Evolutionary conservation across 2,329 filamentous ascomycete species (phyloP).

Genomic region (Dactylellina sp.): DNA sequence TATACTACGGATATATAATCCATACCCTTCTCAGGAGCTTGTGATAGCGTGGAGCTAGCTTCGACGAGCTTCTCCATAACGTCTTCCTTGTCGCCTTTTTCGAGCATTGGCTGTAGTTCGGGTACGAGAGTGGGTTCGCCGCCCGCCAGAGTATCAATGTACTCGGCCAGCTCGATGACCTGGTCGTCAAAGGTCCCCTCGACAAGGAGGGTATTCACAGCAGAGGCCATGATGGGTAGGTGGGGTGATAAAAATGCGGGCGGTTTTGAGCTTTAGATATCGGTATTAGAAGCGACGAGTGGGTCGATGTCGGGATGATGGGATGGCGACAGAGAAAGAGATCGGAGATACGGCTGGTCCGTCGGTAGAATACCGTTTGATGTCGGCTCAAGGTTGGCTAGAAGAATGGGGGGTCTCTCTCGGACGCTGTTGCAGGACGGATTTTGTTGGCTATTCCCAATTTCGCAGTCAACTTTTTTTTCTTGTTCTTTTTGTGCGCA

Average conservation of each 20-base stretch:
- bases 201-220: slow-evolving; percentile 71
- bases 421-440: slow-evolving; percentile 24
- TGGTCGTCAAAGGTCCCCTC: slow-evolving; percentile 86
- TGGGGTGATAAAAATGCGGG: slow-evolving; percentile 11
- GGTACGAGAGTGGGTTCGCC: slow-evolving; percentile 69
- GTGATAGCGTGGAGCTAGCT: slow-evolving; percentile 80
- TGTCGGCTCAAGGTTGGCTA: slow-evolving; percentile 27
- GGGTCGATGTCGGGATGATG: neutral
- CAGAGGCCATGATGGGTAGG: slow-evolving; percentile 61
- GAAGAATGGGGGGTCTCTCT: slow-evolving; percentile 13
- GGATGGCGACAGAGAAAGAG: neutral
- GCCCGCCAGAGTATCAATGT: slow-evolving; percentile 83
- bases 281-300: neutral
- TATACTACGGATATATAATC: too few relatives aligned
- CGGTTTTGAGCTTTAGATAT: slow-evolving; percentile 4
- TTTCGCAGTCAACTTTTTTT: slow-evolving; percentile 56
- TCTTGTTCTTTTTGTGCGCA: slow-evolving; percentile 52
- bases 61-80: slow-evolving; percentile 89
- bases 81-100: slow-evolving; percentile 80
- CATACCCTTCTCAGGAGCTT: slow-evolving; percentile 84
- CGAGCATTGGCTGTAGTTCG: slow-evolving; percentile 78
- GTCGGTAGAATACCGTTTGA: slow-evolving; percentile 4
- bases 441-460: slow-evolving; percentile 49
- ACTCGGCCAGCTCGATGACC: slow-evolving; percentile 87
- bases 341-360: neutral